These are phyloP conservation scores for Aureobasidium sp. DNA, from an alignment of 2,329 filamentous ascomycete species.

Conservation along the genomic window DNA sequence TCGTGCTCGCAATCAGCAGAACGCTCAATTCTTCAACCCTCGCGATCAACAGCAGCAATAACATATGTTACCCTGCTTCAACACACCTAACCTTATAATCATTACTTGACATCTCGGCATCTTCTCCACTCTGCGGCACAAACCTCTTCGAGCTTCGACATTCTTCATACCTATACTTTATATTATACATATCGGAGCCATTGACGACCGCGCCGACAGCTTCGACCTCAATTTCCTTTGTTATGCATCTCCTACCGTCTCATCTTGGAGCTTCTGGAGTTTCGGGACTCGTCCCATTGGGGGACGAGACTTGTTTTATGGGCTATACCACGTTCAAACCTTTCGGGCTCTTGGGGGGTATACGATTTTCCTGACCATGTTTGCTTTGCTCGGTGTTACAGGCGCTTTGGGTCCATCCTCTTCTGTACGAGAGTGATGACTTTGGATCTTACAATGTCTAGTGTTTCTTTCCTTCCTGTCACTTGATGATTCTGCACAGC, in stretches of 20 bases:
- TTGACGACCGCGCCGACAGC: constrained; percentile 6
- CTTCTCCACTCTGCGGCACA: background rate
- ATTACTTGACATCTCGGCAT: background rate
- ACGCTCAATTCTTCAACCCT: constrained; percentile 18
- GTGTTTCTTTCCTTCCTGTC: constrained; percentile 1
- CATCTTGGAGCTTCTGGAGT: constrained; percentile 1
- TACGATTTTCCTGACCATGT: background rate
- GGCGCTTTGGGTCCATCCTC: background rate
- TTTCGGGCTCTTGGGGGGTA: constrained; percentile 6
- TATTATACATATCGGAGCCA: constrained; percentile 5
- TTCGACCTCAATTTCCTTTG: constrained; percentile 9
- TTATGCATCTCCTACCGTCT: constrained; percentile 8
- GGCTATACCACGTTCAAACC: constrained; percentile 15
- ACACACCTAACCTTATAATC: constrained; percentile 2
- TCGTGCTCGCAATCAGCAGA: constrained; percentile 19
- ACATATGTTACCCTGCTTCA: background rate
- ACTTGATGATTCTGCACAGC: constrained; percentile 2
- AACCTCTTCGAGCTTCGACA: constrained; percentile 3
- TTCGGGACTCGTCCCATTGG: background rate
- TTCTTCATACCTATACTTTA: background rate
- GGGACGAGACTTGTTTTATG: constrained; percentile 1
- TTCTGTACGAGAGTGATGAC: constrained; percentile 3
- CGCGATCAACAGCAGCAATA: constrained; percentile 33
- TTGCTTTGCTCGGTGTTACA: constrained; percentile 9
- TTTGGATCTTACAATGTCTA: constrained; percentile 7